These are phyloP conservation scores for Saccharomycopsis sp. DNA, from an alignment of 805 yeast genomes.

Conservation along the genomic window DNA sequence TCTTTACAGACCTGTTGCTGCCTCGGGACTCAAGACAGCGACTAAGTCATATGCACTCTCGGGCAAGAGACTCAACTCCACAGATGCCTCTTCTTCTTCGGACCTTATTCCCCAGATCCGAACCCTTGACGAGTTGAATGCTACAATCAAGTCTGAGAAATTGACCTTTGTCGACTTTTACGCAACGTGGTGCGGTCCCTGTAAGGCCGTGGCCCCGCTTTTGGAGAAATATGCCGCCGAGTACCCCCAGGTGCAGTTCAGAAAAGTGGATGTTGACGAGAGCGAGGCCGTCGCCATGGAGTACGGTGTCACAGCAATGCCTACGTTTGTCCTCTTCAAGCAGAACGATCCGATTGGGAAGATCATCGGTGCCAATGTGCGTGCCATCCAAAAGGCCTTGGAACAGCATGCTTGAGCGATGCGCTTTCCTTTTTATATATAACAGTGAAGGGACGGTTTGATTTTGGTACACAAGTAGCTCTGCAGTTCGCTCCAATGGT, in stretches of 20 bases:
- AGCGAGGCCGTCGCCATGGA: slow-evolving; percentile 50
- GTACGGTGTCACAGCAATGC: slow-evolving; percentile 65
- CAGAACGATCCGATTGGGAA: slow-evolving; percentile 49
- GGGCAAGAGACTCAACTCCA: no score
- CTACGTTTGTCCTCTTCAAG: slow-evolving; percentile 57
- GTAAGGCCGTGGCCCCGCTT: slow-evolving; percentile 59
- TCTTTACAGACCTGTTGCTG: no score
- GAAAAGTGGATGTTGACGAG: slow-evolving; percentile 64
- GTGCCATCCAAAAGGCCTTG: slow-evolving; percentile 27
- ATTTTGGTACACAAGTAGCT: no score
- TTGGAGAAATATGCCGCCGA: slow-evolving; percentile 34
- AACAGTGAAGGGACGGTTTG: no score
- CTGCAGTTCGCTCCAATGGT: no score
- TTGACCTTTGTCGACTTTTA: slow-evolving; percentile 53
- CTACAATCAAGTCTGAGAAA: slow-evolving; percentile 25
- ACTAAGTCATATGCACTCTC: no score
- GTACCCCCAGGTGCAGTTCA: slow-evolving; percentile 45
- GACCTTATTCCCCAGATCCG: slow-evolving; percentile 5
- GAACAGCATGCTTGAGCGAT: no score
- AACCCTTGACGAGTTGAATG: slow-evolving; percentile 7
- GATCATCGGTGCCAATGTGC: slow-evolving; percentile 57
- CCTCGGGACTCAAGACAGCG: no score
- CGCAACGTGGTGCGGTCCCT: slow-evolving; percentile 77
- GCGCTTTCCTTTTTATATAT: no score
- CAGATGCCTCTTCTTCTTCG: no score